Conservation (phyloP, 2,329 filamentous ascomycete genomes). For the Ceratocystis variospora region DNA sequence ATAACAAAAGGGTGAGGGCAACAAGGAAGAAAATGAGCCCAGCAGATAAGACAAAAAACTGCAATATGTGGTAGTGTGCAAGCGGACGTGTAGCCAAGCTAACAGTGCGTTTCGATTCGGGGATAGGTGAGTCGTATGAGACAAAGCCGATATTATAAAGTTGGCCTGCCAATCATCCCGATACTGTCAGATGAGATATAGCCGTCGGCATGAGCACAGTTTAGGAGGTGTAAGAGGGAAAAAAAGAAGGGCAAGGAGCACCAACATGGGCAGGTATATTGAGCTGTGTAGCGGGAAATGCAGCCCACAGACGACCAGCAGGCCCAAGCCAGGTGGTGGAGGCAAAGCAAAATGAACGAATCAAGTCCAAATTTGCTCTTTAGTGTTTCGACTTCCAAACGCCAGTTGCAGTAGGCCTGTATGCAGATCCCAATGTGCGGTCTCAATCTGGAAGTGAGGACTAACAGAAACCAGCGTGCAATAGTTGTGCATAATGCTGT, state of each 20-base stretch:
- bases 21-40: neutral
- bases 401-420: neutral
- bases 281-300: neutral
- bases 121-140: neutral
- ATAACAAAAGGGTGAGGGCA: no score
- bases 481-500: neutral
- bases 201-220: neutral
- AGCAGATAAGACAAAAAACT: no score
- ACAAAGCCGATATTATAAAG: neutral
- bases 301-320: no score
- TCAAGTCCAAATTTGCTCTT: neutral
- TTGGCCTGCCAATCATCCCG: neutral
- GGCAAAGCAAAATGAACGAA: neutral
- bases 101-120: neutral
- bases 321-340: neutral
- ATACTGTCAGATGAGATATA: neutral
- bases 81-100: neutral
- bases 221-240: neutral
- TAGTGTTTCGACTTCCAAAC: neutral
- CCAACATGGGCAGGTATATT: neutral
- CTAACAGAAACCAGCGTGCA: neutral
- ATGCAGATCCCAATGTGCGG: neutral
- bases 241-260: neutral
- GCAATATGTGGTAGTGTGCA: no score
- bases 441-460: neutral